Evolutionary conservation across 306 rosid genomes (phyloP).

Genomic region (Luffa aegyptiaca): DNA sequence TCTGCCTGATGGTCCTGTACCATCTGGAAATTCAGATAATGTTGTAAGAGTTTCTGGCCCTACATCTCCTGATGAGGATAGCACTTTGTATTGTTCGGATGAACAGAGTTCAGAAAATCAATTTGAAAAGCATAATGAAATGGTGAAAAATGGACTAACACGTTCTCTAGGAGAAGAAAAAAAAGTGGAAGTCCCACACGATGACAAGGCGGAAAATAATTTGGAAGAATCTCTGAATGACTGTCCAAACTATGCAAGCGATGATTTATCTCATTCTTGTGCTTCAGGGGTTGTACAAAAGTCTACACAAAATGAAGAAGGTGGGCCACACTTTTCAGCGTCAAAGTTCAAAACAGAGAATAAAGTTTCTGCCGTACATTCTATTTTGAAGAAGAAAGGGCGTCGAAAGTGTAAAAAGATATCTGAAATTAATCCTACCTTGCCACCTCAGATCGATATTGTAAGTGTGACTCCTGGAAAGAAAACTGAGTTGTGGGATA

Average conservation of each 20-base stretch:
- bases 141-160: slow-evolving; percentile 17
- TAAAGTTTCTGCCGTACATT: slow-evolving; percentile 30
- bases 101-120: slow-evolving; percentile 23
- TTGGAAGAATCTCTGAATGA: slow-evolving; percentile 20
- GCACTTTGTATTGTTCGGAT: slow-evolving; percentile 20
- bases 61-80: slow-evolving; percentile 25
- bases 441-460: slow-evolving; percentile 27
- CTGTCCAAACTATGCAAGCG: slow-evolving; percentile 16
- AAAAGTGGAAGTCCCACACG: slow-evolving; percentile 14
- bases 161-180: slow-evolving; percentile 21
- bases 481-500: slow-evolving; percentile 23
- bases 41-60: slow-evolving; percentile 23
- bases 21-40: slow-evolving; percentile 29
- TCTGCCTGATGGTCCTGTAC: slow-evolving; percentile 18
- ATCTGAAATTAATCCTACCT: slow-evolving; percentile 61
- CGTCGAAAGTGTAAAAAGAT: slow-evolving; percentile 71
- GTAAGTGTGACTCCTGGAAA: slow-evolving; percentile 30
- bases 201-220: slow-evolving; percentile 14
- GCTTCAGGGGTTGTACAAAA: slow-evolving; percentile 21
- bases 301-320: slow-evolving; percentile 24
- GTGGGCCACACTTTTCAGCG: slow-evolving; percentile 22
- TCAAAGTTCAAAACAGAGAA: slow-evolving; percentile 27
- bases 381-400: slow-evolving; percentile 46
- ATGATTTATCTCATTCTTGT: slow-evolving; percentile 30
- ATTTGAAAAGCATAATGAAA: slow-evolving; percentile 23